Percentiles rank a stretch among this genome's conserved stretches.
Conservation (phyloP, 352 stramenopile species). For the Thraustotheca clavata region DNA sequence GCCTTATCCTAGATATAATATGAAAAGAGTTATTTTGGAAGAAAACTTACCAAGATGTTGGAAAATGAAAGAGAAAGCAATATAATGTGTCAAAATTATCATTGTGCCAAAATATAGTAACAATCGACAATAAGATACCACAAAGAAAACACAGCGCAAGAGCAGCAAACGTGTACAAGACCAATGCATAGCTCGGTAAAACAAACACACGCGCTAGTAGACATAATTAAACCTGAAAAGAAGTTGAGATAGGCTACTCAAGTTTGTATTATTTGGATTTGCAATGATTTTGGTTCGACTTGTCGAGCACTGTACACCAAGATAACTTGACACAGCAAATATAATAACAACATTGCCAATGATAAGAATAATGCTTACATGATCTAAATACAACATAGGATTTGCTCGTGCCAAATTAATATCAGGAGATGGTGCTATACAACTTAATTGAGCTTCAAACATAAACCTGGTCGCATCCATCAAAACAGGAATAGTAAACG, state of each 20-base stretch:
- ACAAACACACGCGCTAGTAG: constrained; percentile 58
- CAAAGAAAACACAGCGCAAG: constrained; percentile 29
- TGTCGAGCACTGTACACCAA: constrained; percentile 66
- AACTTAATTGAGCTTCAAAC: constrained; percentile 2
- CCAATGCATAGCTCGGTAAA: constrained; percentile 76
- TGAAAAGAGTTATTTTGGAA: neutral
- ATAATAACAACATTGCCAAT: constrained; percentile 63
- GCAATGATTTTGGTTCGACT: constrained; percentile 60
- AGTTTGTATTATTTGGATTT: constrained; percentile 53
- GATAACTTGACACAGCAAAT: constrained; percentile 53
- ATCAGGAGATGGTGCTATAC: neutral
- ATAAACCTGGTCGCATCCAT: neutral
- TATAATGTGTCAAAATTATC: neutral
- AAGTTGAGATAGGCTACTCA: constrained; percentile 47
- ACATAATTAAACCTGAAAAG: neutral
- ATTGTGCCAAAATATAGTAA: constrained; percentile 26
- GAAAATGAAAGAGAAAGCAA: constrained; percentile 27
- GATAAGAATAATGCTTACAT: constrained; percentile 46
- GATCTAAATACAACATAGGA: neutral
- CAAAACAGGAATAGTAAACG: neutral
- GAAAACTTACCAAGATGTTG: constrained; percentile 5
- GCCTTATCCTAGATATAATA: constrained; percentile 54
- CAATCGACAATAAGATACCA: constrained; percentile 41
- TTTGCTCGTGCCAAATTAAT: neutral
- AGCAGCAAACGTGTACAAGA: constrained; percentile 74